Evolutionary conservation across 495 filamentous ascomycete genomes (phyloP).

Genomic region (Lentithecium fluviatile): DNA sequence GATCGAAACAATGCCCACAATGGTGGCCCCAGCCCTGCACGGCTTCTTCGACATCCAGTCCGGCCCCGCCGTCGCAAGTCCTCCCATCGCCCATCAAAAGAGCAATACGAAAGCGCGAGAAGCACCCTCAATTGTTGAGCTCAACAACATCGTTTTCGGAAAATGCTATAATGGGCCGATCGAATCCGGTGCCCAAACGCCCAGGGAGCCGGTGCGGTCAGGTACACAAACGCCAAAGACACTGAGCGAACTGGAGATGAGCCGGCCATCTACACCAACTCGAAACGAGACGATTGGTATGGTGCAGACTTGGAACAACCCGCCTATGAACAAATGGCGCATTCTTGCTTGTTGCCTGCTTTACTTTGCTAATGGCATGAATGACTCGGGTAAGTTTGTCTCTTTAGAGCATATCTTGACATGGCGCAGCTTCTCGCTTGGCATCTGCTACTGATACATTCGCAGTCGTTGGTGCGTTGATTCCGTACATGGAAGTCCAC

Average conservation of each 20-base stretch:
- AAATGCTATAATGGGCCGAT: conserved; percentile 23
- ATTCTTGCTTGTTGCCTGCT: conserved; percentile 48
- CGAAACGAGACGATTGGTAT: conserved; percentile 44
- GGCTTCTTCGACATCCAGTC: conserved; percentile 31
- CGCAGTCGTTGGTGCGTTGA: conserved; percentile 64
- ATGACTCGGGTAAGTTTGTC: conserved; percentile 43
- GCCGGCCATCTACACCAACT: conserved; percentile 47
- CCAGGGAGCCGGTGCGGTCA: not conserved
- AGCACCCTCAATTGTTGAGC: conserved; percentile 21
- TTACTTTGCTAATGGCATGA: conserved; percentile 47
- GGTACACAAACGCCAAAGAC: conserved; percentile 39
- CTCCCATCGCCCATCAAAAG: conserved; percentile 25
- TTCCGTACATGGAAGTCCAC: conserved; percentile 71
- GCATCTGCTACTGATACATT: conserved; percentile 13
- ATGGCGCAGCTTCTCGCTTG: conserved; percentile 32
- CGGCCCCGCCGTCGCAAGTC: conserved; percentile 10
- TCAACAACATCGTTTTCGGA: conserved; percentile 17
- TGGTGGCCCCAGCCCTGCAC: conserved; percentile 21
- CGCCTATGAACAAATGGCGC: conserved; percentile 53
- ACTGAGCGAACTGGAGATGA: conserved; percentile 57
- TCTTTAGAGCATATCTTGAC: not conserved
- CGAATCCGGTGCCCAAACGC: not conserved
- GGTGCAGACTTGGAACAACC: conserved; percentile 53
- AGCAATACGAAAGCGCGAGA: not conserved
- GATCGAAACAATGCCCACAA: no score